phyloP scores from a whole-genome alignment of 305 asterid genomes.

The Stenogyne calaminthoides region DNA sequence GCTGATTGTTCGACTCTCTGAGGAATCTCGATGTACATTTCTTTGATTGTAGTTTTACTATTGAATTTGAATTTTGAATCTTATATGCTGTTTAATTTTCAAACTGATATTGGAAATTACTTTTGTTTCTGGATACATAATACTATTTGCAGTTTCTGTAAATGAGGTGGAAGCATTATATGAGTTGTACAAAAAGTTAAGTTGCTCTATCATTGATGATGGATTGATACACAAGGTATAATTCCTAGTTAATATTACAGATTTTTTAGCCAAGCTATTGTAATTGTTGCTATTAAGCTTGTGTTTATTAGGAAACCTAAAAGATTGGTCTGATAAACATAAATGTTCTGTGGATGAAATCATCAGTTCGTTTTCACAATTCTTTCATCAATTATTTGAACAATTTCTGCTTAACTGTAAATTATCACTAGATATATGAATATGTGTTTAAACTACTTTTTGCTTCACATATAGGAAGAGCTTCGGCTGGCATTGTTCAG shows the following conservation, averaged over 20 bases:
- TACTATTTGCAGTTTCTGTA: slow-evolving; percentile 42
- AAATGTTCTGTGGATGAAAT: neutral
- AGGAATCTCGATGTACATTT: slow-evolving; percentile 60
- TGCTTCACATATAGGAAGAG: slow-evolving; percentile 60
- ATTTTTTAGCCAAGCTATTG: neutral
- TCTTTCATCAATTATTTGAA: neutral
- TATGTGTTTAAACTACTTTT: neutral
- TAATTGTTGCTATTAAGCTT: neutral
- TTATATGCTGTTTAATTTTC: neutral
- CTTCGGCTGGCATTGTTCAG: slow-evolving; percentile 78
- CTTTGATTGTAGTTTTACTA: neutral
- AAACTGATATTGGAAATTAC: neutral
- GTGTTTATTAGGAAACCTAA: neutral
- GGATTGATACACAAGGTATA: slow-evolving; percentile 69
- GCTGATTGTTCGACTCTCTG: slow-evolving; percentile 50
- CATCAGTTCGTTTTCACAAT: neutral
- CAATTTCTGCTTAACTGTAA: neutral
- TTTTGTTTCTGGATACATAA: neutral
- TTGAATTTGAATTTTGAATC: neutral
- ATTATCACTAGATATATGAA: neutral
- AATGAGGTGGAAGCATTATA: slow-evolving; percentile 67
- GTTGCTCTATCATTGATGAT: slow-evolving; percentile 65
- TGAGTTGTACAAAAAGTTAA: slow-evolving; percentile 64
- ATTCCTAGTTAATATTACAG: neutral
- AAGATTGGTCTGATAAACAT: neutral